A percentile compares a stretch with the other conserved stretches of the same genome.
phyloP scores from a whole-genome alignment of 2,329 filamentous ascomycete genomes.

The Curvularia verruculosa region DNA sequence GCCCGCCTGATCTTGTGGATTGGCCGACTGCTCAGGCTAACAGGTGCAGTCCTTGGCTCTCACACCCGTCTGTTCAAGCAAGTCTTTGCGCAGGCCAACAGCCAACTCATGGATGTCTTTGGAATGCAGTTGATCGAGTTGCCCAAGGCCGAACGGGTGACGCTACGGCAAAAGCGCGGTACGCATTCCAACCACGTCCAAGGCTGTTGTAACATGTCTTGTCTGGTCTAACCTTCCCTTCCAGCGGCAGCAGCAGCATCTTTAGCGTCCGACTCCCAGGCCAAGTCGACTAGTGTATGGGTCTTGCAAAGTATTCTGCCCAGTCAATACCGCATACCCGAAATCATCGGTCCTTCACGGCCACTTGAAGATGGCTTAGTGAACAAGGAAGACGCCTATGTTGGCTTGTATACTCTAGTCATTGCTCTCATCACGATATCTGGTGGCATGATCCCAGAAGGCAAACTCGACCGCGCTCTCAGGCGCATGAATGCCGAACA shows the following conservation, averaged over 20 bases:
- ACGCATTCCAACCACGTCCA: slow-evolving; percentile 26
- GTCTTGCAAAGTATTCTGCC: slow-evolving; percentile 78
- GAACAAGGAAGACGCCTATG: slow-evolving; percentile 77
- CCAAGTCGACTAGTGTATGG: slow-evolving; percentile 69
- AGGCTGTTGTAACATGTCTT: neutral
- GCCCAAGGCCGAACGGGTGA: slow-evolving; percentile 79
- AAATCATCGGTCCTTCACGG: slow-evolving; percentile 71
- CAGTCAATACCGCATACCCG: slow-evolving; percentile 64
- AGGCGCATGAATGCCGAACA: slow-evolving; percentile 75
- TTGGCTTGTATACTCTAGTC: slow-evolving; percentile 79
- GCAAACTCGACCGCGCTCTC: slow-evolving; percentile 78
- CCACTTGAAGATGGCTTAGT: slow-evolving; percentile 60
- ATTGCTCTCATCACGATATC: slow-evolving; percentile 76
- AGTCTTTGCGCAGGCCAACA: slow-evolving; percentile 79
- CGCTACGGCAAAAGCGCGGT: slow-evolving; percentile 80
- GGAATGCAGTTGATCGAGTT: slow-evolving; percentile 94
- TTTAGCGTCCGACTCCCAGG: slow-evolving; percentile 60
- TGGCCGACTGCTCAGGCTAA: slow-evolving; percentile 10
- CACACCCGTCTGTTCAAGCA: slow-evolving; percentile 73
- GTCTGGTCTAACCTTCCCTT: neutral
- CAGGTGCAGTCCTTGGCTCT: slow-evolving; percentile 66
- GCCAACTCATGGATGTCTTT: slow-evolving; percentile 72
- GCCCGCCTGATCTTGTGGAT: neutral
- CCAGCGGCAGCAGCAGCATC: slow-evolving; percentile 55
- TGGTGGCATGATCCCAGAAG: slow-evolving; percentile 75